Evolutionary conservation across 768 basidiomycete species (phyloP).

Genomic region (Lactarius psammicola): DNA sequence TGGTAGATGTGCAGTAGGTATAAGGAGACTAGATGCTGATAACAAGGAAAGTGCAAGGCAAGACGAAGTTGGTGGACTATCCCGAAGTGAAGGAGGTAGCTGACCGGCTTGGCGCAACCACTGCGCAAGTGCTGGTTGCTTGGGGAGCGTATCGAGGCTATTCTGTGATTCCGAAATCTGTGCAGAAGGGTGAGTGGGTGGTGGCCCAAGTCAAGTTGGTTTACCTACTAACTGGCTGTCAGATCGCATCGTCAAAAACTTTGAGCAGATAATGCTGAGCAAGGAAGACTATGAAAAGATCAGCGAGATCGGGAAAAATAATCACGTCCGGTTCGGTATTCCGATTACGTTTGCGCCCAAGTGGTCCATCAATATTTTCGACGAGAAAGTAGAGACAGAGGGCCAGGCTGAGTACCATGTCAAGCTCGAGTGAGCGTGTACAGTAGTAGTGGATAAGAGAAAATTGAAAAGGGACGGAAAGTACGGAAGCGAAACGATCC

Average conservation of each 20-base stretch:
- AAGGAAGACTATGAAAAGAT: conserved; percentile 66
- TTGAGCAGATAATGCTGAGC: conserved; percentile 67
- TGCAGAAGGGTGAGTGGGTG: conserved; percentile 48
- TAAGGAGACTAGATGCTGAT: conserved; percentile 9
- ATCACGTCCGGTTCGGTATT: conserved; percentile 58
- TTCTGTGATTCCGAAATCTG: conserved; percentile 83
- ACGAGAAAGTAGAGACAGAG: conserved; percentile 52
- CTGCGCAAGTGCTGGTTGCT: conserved; percentile 81
- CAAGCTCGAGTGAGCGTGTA: not conserved
- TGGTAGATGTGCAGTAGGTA: not conserved
- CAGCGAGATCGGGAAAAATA: conserved; percentile 47
- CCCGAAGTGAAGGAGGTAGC: conserved; percentile 61
- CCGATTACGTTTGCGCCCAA: conserved; percentile 56
- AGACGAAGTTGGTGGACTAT: conserved; percentile 68
- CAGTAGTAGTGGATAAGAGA: no score
- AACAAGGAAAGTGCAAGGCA: conserved; percentile 48
- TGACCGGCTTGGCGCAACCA: conserved; percentile 55
- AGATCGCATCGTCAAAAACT: conserved; percentile 73
- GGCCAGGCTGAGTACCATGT: conserved; percentile 3
- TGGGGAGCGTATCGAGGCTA: conserved; percentile 77
- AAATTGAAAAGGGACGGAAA: not conserved
- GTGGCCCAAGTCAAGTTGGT: not conserved
- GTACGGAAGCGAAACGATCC: no score
- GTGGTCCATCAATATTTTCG: conserved; percentile 76
- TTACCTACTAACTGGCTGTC: not conserved